These are phyloP conservation scores for Pythium biforme DNA, from an alignment of 352 stramenopile genomes.

Conservation along the genomic window DNA sequence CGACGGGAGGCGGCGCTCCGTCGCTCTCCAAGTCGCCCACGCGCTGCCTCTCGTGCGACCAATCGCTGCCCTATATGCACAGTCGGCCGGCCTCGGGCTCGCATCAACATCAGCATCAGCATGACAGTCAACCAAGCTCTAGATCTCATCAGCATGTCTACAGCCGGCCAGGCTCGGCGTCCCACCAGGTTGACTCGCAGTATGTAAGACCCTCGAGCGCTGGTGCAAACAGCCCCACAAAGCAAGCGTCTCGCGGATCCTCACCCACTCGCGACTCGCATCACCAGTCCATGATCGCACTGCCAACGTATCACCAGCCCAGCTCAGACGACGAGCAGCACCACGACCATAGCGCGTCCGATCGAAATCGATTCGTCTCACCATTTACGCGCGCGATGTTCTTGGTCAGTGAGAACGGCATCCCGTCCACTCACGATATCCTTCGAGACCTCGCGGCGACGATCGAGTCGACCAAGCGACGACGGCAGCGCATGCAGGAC, in stretches of 20 bases:
- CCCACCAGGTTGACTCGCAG: background rate
- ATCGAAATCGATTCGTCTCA: constrained; percentile 18
- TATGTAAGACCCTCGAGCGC: constrained; percentile 1
- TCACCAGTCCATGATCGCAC: constrained; percentile 11
- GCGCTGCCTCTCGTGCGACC: constrained; percentile 62
- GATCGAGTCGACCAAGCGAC: constrained; percentile 24
- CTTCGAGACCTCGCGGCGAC: constrained; percentile 16
- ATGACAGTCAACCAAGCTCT: too few relatives aligned
- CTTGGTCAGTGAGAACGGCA: constrained; percentile 10
- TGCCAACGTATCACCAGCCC: background rate
- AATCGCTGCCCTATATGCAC: constrained; percentile 36
- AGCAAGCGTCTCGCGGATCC: too few relatives aligned
- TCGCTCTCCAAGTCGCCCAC: constrained; percentile 56
- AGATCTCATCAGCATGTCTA: too few relatives aligned
- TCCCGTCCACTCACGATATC: constrained; percentile 26
- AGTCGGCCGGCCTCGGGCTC: background rate
- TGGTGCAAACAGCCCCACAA: background rate
- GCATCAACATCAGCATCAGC: background rate
- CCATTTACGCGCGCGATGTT: constrained; percentile 27
- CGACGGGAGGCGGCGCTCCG: constrained; percentile 21
- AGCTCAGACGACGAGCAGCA: background rate
- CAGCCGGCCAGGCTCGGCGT: background rate
- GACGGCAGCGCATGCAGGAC: constrained; percentile 13
- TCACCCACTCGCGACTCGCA: constrained; percentile 11
- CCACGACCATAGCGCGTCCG: background rate